These are phyloP conservation scores for Venturia nashicola DNA, from an alignment of 2,329 filamentous ascomycete genomes.

Conservation along the genomic window DNA sequence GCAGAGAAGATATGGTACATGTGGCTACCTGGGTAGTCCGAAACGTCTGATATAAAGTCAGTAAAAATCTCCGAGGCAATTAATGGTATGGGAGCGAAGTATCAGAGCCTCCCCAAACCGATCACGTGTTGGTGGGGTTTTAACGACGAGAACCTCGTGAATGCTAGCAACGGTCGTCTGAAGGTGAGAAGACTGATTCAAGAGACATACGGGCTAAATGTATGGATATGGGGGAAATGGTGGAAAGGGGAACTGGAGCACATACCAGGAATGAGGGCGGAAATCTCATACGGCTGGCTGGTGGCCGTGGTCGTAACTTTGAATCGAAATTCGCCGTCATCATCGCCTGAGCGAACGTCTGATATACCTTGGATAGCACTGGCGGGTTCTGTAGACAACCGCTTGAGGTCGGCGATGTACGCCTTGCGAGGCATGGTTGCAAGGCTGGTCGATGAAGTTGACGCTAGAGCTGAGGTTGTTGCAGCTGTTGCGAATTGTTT, in stretches of 20 bases:
- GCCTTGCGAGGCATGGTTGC: conserved; percentile 50
- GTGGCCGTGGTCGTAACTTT: conserved; percentile 29
- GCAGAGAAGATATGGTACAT: conserved; percentile 45
- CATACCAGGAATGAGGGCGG: conserved; percentile 24
- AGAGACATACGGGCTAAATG: not conserved
- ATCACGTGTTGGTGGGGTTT: not conserved
- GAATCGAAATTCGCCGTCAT: conserved; percentile 62
- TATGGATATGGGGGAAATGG: not conserved
- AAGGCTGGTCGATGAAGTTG: not conserved
- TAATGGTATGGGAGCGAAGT: not conserved
- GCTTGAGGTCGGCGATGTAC: conserved; percentile 49
- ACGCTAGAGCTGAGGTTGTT: not conserved
- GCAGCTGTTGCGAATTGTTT: not conserved
- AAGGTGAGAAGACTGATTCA: not conserved
- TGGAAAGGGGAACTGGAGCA: not conserved
- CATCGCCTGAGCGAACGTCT: conserved; percentile 47
- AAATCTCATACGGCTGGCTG: conserved; percentile 18
- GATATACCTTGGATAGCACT: conserved; percentile 35
- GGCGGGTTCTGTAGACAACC: conserved; percentile 19
- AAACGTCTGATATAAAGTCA: conserved; percentile 34
- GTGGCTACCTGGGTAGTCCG: conserved; percentile 47
- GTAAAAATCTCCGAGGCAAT: not conserved
- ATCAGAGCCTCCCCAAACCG: not conserved
- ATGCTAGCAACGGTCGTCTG: not conserved
- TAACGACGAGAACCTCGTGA: not conserved